Base-by-base conservation (phyloP, 176 grass and related monocot genomes). In the Aegilops longissima region DNA sequence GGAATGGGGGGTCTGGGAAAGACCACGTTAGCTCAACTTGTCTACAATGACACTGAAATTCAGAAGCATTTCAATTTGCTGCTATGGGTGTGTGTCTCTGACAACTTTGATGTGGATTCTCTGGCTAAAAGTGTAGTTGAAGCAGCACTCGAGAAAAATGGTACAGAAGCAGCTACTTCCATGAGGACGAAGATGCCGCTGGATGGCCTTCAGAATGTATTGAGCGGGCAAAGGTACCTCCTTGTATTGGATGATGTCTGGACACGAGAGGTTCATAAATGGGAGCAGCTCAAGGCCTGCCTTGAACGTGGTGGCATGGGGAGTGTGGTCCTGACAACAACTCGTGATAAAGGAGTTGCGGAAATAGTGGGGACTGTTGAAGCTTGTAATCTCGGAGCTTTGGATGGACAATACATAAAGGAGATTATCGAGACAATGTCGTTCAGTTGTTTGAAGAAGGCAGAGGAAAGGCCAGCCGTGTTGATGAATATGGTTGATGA, bases 401-500 rank as follows among this genome's bases (percentile, higher is more conserved):
- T 71, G 68, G 68, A 0, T 2, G 69, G n/a, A 6, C 10, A 71
- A 0, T 71, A 12, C 18, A 71, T 71, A n/a, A 39, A 70, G 68
- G 68, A 70, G n/a, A 70, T 70, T 70, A 70, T 70, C 4, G 34
- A 70, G 34, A 11, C 34, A 39, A 70, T 1, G 21, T 18, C 69
- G 7, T 72, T 72, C 11, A 42, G 69, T 1, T 6, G 54, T 42
- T 72, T 42, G 4, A 4, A 72, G 20, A 72, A 42, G 4, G 69
- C 12, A 72, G 69, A 72, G 10, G 69, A 66, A 30, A 66, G 56
- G 31, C 12, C 65, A 1, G 10, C 11, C 16, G 18, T 65, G 12
- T 11, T 80, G 3, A 9, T 84, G 27, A 16, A 73, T 8, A 64
- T 89, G 24, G 87, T 81, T 66, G 82, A 3, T 14, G 10, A 42